Percentiles rank a stretch among this genome's conserved stretches.
Evolutionary conservation across 108 stramenopile species (phyloP).

Genomic region (Pseudonitzschia multistriata): DNA sequence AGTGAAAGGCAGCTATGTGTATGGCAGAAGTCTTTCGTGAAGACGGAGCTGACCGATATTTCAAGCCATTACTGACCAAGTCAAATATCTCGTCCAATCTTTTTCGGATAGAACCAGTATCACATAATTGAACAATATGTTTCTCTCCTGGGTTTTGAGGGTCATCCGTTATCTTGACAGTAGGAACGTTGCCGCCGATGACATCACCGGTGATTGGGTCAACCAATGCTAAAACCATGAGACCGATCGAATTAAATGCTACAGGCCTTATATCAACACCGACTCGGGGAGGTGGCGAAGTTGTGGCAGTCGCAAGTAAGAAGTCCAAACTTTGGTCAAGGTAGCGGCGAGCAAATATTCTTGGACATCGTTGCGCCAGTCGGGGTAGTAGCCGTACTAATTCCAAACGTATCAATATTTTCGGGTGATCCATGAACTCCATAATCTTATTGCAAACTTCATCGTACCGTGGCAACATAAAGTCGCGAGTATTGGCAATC

Average conservation of each 20-base stretch:
- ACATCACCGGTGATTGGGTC: slow-evolving; percentile 65
- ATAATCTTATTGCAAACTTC: slow-evolving; percentile 86
- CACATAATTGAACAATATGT: slow-evolving; percentile 45
- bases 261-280: slow-evolving; percentile 74
- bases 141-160: slow-evolving; percentile 33
- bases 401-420: slow-evolving; percentile 76
- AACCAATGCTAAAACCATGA: slow-evolving; percentile 80
- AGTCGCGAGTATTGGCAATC: slow-evolving; percentile 83
- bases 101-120: slow-evolving; percentile 51
- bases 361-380: slow-evolving; percentile 79
- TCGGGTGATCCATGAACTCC: slow-evolving; percentile 62
- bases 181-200: slow-evolving; percentile 50
- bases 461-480: slow-evolving; percentile 92
- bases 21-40: slow-evolving; percentile 24
- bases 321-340: slow-evolving; percentile 72
- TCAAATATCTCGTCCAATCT: slow-evolving; percentile 73
- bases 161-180: slow-evolving; percentile 62
- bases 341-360: slow-evolving; percentile 84
- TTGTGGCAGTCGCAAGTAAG: slow-evolving; percentile 61
- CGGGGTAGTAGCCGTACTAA: slow-evolving; percentile 88
- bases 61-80: slow-evolving; percentile 54
- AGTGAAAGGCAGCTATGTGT: slow-evolving; percentile 67
- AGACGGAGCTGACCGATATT: slow-evolving; percentile 13
- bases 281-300: slow-evolving; percentile 38
- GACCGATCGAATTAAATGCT: slow-evolving; percentile 86